phyloP scores from a whole-genome alignment of 441 rosid genomes.

The Pelargonium citronellum region DNA sequence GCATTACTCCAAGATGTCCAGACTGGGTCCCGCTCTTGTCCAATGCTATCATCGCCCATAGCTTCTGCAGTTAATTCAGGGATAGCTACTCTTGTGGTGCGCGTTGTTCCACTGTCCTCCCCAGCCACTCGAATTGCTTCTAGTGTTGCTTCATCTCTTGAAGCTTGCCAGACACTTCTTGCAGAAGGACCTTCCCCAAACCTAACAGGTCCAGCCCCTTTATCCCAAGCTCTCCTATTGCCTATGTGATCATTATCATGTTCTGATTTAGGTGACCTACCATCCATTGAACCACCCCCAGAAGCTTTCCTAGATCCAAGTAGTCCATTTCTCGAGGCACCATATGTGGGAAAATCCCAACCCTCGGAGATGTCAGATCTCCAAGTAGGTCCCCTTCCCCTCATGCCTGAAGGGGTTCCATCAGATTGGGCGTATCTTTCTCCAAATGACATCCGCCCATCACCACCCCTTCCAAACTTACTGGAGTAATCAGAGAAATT shows the following conservation, averaged over 20 bases:
- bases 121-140: slow-evolving; percentile 99
- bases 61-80: slow-evolving; percentile 86
- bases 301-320: slow-evolving; percentile 55
- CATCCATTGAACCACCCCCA: slow-evolving; percentile 41
- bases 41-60: slow-evolving; percentile 63
- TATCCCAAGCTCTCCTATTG: slow-evolving; percentile 80
- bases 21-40: slow-evolving; percentile 64
- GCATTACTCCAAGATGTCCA: slow-evolving; percentile 93
- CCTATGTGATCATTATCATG: slow-evolving; percentile 64
- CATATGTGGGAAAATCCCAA: slow-evolving; percentile 64
- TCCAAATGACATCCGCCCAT: slow-evolving; percentile 54
- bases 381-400: slow-evolving; percentile 73
- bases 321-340: slow-evolving; percentile 68
- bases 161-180: slow-evolving; percentile 98
- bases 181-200: slow-evolving; percentile 98
- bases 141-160: slow-evolving; percentile 96
- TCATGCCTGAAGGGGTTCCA: slow-evolving; percentile 26
- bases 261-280: slow-evolving; percentile 67
- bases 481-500: slow-evolving; percentile 64
- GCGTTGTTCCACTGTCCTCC: slow-evolving; percentile 60
- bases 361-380: slow-evolving; percentile 63
- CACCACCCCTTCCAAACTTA: slow-evolving; percentile 41
- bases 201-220: slow-evolving; percentile 62
- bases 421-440: slow-evolving; percentile 74
- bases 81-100: slow-evolving; percentile 52